Base-by-base conservation (phyloP, 192 early-diverging fungal genomes). In the Linnemannia hyalina region DNA sequence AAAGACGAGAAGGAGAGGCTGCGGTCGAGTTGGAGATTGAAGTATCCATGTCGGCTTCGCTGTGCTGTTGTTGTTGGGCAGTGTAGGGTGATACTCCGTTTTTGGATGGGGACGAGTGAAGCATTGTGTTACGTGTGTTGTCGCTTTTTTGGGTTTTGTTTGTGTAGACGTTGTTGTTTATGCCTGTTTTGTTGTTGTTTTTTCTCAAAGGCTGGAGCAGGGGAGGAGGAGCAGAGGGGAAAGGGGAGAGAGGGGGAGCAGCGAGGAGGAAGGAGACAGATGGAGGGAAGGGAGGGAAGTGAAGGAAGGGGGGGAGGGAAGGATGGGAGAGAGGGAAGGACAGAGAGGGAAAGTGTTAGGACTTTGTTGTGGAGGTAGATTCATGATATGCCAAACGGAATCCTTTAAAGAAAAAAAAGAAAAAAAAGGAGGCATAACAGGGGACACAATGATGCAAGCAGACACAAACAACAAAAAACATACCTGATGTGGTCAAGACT, bases 341-440 rank as follows among this genome's bases (percentile, higher is more conserved):
- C 6, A 35, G 35, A 54, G 55, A 20, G 41, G 68, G 42, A 7
- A 54, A n/a, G 29, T 40, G 26, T 70, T 78, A 77, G 78, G 38
- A 18, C 2, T 65, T 22, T 76, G n/a, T 32, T 54, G 69, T 41
- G 41, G 76, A 70, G 52, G 68, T 57, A 74, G 72, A 74, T 69
- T 74, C 80, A 74, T 81, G 80, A 75, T 81, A 81, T 81, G 80
- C 76, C 70, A 78, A 75, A 75, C 60, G 74, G 60, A 22, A 44
- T 38, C 46, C 20, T 13, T 26, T 20, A 36, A 29, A 41, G 68
- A 38, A 60, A 38, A 60, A 70, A 8, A 46, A 36, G 23, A 55
- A 70, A 15, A 68, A 79, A 75, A 83, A 76, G 82, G 77, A 74
- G 73, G 47, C 29, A 70, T 75, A 68, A 75, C 49, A 79, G 76